phyloP scores from a whole-genome alignment of 345 rosid genomes.

The Reutealis trisperma region DNA sequence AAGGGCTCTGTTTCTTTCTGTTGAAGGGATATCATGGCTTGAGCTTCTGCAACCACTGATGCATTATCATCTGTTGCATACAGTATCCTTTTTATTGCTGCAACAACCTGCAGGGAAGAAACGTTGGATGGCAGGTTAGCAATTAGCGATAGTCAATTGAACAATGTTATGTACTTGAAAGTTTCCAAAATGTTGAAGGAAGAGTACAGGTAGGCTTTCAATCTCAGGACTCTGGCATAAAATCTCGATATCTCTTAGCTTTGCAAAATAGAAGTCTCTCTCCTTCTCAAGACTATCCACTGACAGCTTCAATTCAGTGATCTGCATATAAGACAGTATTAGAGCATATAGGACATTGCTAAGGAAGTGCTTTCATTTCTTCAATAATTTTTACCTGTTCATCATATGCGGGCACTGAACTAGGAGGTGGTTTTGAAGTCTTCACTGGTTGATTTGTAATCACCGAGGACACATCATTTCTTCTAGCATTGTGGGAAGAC shows the following conservation, averaged over 20 bases:
- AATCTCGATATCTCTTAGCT: constrained; percentile 88
- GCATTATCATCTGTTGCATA: constrained; percentile 77
- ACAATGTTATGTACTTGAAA: background rate
- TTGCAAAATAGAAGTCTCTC: constrained; percentile 90
- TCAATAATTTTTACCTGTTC: constrained; percentile 54
- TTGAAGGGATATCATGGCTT: constrained; percentile 53
- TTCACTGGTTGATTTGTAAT: constrained; percentile 52
- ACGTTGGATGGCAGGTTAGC: background rate
- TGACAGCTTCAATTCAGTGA: constrained; percentile 87
- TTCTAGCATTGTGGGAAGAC: constrained; percentile 60
- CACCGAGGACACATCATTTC: constrained; percentile 49
- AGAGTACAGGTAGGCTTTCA: constrained; percentile 62
- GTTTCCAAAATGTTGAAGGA: background rate
- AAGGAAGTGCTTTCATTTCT: background rate
- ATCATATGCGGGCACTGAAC: constrained; percentile 64
- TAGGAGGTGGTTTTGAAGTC: constrained; percentile 55
- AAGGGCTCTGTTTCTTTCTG: constrained; percentile 44
- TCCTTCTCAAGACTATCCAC: constrained; percentile 97
- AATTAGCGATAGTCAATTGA: background rate
- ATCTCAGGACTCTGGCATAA: constrained; percentile 71
- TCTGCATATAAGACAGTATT: constrained; percentile 45
- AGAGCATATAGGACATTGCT: constrained; percentile 1
- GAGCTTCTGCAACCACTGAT: constrained; percentile 66
- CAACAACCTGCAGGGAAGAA: constrained; percentile 57
- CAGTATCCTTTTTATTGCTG: constrained; percentile 72